Conservation (phyloP, 1,284 basidiomycete species). For the Ustilago sp. region DNA sequence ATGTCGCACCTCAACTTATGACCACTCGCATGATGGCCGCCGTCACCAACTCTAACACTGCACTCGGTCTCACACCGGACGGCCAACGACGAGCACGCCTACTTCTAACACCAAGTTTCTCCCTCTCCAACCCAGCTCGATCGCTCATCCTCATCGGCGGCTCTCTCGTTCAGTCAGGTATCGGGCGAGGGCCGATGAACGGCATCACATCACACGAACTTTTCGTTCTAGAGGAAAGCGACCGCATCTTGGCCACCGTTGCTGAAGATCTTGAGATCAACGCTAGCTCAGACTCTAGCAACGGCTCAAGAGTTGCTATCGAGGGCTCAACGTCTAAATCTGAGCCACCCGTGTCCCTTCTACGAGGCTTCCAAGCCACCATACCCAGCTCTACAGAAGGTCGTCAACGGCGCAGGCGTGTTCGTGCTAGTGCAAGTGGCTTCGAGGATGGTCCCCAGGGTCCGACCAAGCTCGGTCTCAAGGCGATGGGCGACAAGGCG, state of each 20-base stretch:
- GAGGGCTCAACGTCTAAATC: constrained; percentile 27
- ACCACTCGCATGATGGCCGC: constrained; percentile 66
- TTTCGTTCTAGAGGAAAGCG: constrained; percentile 63
- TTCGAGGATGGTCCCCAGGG: constrained; percentile 50
- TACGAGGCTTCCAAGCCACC: constrained; percentile 68
- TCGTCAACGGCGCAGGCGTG: constrained; percentile 56
- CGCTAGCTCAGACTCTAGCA: constrained; percentile 9
- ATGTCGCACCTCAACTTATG: constrained; percentile 69
- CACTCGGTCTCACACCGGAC: constrained; percentile 53
- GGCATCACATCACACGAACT: constrained; percentile 64
- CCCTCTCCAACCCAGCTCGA: constrained; percentile 62
- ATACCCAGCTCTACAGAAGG: constrained; percentile 61
- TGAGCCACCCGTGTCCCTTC: constrained; percentile 60
- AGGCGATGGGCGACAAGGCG: constrained; percentile 61
- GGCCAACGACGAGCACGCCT: constrained; percentile 54
- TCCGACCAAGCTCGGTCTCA: constrained; percentile 58
- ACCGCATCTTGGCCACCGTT: constrained; percentile 62
- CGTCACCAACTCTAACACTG: constrained; percentile 58
- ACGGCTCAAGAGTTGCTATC: constrained; percentile 24
- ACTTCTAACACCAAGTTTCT: constrained; percentile 58
- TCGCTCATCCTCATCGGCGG: constrained; percentile 63
- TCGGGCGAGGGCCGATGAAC: constrained; percentile 57
- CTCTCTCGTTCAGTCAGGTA: constrained; percentile 56
- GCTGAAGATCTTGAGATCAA: constrained; percentile 50
- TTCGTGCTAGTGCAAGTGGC: constrained; percentile 50